These are phyloP conservation scores for Leishmania amazonensis DNA, from an alignment of 208 protist genomes.

Conservation along the genomic window DNA sequence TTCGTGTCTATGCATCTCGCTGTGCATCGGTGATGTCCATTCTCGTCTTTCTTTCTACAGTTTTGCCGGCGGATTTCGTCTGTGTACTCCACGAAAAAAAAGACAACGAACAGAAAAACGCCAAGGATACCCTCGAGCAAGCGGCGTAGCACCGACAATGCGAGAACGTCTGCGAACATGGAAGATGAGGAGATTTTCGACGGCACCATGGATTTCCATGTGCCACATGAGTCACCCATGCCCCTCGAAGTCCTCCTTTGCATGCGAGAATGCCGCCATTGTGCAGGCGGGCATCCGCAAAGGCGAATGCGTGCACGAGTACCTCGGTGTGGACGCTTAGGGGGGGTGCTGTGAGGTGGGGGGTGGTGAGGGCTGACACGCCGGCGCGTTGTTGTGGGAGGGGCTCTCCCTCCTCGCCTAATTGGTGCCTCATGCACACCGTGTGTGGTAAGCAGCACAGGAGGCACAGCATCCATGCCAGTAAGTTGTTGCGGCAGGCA, in stretches of 20 bases:
- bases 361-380: background rate
- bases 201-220: background rate
- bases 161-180: background rate
- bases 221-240: background rate
- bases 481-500: background rate
- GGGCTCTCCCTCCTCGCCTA: background rate
- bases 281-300: background rate
- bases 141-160: background rate
- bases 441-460: background rate
- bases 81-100: background rate
- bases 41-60: constrained; percentile 3
- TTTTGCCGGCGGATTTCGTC: background rate
- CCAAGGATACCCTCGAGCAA: background rate
- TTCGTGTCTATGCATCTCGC: background rate
- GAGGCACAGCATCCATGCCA: background rate
- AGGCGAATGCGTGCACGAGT: background rate
- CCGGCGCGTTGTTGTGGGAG: background rate
- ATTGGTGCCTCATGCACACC: background rate
- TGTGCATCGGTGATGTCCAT: background rate
- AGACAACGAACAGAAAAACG: background rate
- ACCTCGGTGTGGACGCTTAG: background rate
- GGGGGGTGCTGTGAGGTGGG: background rate
- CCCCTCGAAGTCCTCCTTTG: background rate
- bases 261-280: background rate
- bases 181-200: background rate